Evolutionary conservation across 2,329 filamentous ascomycete genomes (phyloP).

Genomic region (Calonectria montana): DNA sequence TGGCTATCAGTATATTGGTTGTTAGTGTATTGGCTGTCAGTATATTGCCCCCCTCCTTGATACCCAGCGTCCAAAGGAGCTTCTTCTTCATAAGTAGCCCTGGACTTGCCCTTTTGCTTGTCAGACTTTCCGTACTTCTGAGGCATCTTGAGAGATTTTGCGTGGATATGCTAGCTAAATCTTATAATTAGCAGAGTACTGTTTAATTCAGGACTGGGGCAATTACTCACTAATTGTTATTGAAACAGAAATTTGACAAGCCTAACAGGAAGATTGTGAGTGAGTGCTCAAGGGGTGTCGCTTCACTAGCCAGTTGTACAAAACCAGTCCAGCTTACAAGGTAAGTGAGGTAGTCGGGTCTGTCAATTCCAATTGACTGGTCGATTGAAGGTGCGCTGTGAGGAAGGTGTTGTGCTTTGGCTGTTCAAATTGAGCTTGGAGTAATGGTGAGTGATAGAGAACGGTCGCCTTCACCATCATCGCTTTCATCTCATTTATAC

Average conservation of each 20-base stretch:
- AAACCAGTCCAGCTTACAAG: neutral
- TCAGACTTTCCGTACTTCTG: slow-evolving; percentile 27
- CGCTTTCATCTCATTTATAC: neutral
- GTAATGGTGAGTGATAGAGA: neutral
- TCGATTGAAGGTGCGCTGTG: neutral
- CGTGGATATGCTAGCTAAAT: neutral
- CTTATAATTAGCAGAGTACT: neutral
- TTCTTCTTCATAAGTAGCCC: slow-evolving; percentile 24
- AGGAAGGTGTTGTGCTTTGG: neutral
- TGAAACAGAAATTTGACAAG: too few relatives aligned
- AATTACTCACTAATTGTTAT: neutral
- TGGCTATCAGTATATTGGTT: neutral
- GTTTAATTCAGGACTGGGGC: too few relatives aligned
- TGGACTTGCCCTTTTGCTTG: slow-evolving; percentile 23
- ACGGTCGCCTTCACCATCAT: neutral
- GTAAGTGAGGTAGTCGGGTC: neutral
- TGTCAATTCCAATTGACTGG: neutral
- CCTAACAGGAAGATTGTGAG: too few relatives aligned
- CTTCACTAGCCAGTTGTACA: neutral
- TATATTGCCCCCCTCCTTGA: neutral
- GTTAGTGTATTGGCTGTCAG: neutral
- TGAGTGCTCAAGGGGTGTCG: neutral
- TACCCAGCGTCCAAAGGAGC: slow-evolving; percentile 26
- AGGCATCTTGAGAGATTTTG: slow-evolving; percentile 24
- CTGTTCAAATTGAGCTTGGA: neutral